phyloP scores from a whole-genome alignment of 345 rosid genomes.

The Salix exigua region DNA sequence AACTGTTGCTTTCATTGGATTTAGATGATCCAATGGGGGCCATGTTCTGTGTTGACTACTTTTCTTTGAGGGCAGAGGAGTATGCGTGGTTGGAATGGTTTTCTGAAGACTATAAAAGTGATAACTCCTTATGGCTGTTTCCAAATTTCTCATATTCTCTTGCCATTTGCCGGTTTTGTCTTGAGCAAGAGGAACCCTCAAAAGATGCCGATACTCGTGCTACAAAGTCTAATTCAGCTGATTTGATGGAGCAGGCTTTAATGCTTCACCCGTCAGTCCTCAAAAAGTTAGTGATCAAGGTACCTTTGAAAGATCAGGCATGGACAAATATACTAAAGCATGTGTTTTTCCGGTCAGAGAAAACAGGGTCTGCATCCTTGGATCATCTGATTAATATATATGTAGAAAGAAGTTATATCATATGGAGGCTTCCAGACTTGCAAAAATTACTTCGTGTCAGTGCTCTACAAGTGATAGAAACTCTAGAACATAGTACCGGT shows the following conservation, averaged over 20 bases:
- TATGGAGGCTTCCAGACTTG: slow-evolving; percentile 89
- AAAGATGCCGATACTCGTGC: slow-evolving; percentile 22
- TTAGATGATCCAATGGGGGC: slow-evolving; percentile 81
- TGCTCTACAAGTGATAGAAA: slow-evolving; percentile 50
- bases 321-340: slow-evolving; percentile 65
- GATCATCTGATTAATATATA: slow-evolving; percentile 78
- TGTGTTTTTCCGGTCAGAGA: slow-evolving; percentile 53
- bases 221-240: slow-evolving; percentile 50
- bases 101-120: slow-evolving; percentile 63
- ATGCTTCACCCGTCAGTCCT: slow-evolving; percentile 80
- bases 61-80: slow-evolving; percentile 80
- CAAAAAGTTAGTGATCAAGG: slow-evolving; percentile 68
- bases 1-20: slow-evolving; percentile 73
- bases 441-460: slow-evolving; percentile 63
- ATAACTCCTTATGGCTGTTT: slow-evolving; percentile 80
- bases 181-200: slow-evolving; percentile 50
- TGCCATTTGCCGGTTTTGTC: slow-evolving; percentile 70
- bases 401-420: slow-evolving; percentile 69
- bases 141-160: slow-evolving; percentile 86
- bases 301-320: slow-evolving; percentile 74
- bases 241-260: slow-evolving; percentile 83
- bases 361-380: slow-evolving; percentile 60
- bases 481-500: slow-evolving; percentile 43
- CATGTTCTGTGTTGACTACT: slow-evolving; percentile 84
- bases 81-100: slow-evolving; percentile 75